These are phyloP conservation scores for Aspergillus niger DNA, from an alignment of 2,329 filamentous ascomycete species.

Conservation along the genomic window DNA sequence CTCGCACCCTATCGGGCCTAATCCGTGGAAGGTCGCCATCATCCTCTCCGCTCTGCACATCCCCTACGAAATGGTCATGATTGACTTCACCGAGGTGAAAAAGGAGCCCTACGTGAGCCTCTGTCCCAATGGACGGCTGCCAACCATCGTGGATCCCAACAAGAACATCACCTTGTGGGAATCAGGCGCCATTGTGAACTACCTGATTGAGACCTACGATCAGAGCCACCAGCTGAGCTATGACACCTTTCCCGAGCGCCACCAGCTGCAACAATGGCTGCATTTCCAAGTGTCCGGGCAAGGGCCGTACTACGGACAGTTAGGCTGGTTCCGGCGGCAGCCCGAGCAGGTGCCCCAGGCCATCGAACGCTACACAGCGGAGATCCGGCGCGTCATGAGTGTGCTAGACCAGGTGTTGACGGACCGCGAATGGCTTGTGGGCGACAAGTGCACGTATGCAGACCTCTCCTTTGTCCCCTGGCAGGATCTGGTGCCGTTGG, in stretches of 20 bases:
- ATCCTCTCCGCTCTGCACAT: conserved; percentile 30
- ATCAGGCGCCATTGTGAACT: conserved; percentile 19
- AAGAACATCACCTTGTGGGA: conserved; percentile 43
- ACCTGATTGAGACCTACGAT: conserved; percentile 36
- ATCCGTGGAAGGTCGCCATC: conserved; percentile 32
- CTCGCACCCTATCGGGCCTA: conserved; percentile 17
- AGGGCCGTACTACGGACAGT: conserved; percentile 54
- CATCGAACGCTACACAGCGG: conserved; percentile 49
- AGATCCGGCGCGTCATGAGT: conserved; percentile 29
- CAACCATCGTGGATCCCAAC: conserved; percentile 35
- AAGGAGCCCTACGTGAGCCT: conserved; percentile 19
- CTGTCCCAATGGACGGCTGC: conserved; percentile 33
- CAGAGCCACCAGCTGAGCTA: too few relatives aligned
- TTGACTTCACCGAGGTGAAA: conserved; percentile 29
- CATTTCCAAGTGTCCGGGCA: conserved; percentile 40
- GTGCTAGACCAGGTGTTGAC: too few relatives aligned
- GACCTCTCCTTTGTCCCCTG: too few relatives aligned
- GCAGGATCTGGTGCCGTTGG: too few relatives aligned
- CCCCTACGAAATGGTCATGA: conserved; percentile 24
- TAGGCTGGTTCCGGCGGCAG: conserved; percentile 47
- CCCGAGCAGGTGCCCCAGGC: conserved; percentile 47
- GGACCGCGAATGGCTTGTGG: neutral
- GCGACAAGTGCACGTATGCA: too few relatives aligned
- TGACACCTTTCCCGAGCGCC: too few relatives aligned
- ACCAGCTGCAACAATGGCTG: too few relatives aligned